Evolutionary conservation across 768 basidiomycete species (phyloP), one percentile per base, ranked within the genome.

Genomic region (Mycena chlorophos): DNA sequence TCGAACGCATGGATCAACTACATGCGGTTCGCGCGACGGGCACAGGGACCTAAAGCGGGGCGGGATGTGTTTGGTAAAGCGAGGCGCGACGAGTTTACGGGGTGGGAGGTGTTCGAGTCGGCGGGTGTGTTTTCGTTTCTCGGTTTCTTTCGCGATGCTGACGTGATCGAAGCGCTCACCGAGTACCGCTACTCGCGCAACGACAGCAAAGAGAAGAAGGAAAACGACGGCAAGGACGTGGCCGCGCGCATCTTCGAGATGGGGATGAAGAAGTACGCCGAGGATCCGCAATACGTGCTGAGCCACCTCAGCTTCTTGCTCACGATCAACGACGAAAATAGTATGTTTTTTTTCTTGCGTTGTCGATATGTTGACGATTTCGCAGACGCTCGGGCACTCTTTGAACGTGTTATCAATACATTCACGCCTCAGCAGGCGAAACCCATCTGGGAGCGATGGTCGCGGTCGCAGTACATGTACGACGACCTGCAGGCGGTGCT

Each of bases 381-480:
- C 37, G 31, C 57, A 99, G 96, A 99, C 74, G 97, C 96, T 1
- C 85, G 96, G 52, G 95, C 96, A 0, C 75, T 98, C 26, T 99
- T 99, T 67, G 96, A 99, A 68, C 84, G 91, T 25, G 87, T 91
- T 5, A 89, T 96, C 22, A 70, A 78, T 16, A 87, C 81, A 3
- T 93, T 97, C 69, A 72, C 87, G 13, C 74, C 89, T 5, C 89
- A 91, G 42, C 83, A 84, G 39, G 91, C 92, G 16, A 78, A 90
- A 30, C 87, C 89, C 0, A 78, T 99, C 17, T 99, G 95, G 95
- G 94, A 97, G 66, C 84, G 91, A 39, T 98, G 95, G 97, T 87
- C 93, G 3, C 81, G 88, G 52, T 96, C 96, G 73, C 93, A 97
- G 70, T 98, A 94, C 72, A 87, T 91, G 64, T 98, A 90, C 65